Evolutionary conservation across 2,329 filamentous ascomycete genomes (phyloP), one percentile per base, ranked within the genome.

Genomic region (Sporothrix luriei): DNA sequence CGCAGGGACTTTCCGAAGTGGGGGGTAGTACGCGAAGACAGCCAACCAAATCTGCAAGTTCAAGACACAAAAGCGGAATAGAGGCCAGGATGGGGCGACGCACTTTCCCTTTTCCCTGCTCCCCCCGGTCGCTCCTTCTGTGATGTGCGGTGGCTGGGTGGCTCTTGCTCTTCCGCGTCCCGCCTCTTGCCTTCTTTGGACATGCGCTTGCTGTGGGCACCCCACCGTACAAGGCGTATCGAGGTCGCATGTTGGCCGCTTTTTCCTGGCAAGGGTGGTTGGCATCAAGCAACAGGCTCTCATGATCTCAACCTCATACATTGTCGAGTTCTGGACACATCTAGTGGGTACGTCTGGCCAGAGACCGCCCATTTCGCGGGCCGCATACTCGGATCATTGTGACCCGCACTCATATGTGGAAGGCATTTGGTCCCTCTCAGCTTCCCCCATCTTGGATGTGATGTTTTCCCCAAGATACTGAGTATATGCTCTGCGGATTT

Each of bases 1-100:
- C 48, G 48, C 49, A 46, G 62, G 38, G 62, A 65, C 10, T 52
- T 65, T 26, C 62, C 62, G 43, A 65, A 5, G 33, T 33, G 46
- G 62, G 59, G 43, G 46, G 40, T n/a, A 21, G 33, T 38, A 48
- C 55, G n/a, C n/a, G 16, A 19, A n/a, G 33, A 24, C 11, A 9
- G 29, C 40, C 38, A 64, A 46, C 21, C 59, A 64, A 48, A 64
- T 64, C 59, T 19, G 13, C 40, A 51, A 16, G 4, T 21, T 29
- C 16, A 64, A 33, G 24, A 64, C 61, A 64, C 40, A 33, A 62
- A 29, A 65, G 26, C 29, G 43, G 51, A 46, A 46, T 46, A 62
- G 57, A 38, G 38, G 38, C 19, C 21, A 26, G 57, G 21, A 26
- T 62, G 40, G 21, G 57, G 38, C 33, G 26, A 55, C 33, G 26